These are phyloP conservation scores for Candida tibetensis DNA, from an alignment of 805 yeast genomes.

Conservation along the genomic window DNA sequence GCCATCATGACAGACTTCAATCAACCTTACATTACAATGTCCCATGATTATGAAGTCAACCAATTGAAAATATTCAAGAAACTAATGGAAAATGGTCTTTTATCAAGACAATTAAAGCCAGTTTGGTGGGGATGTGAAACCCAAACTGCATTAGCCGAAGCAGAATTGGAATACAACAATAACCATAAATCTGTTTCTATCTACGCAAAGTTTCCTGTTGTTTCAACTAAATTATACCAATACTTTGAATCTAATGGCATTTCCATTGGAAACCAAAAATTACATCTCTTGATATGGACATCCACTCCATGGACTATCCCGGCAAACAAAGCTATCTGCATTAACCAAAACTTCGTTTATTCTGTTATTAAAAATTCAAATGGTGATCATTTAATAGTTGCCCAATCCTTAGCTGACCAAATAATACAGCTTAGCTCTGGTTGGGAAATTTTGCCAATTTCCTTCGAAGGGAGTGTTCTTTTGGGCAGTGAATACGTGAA, in stretches of 20 bases:
- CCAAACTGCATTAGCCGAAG: constrained; percentile 91
- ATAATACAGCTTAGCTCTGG: constrained; percentile 29
- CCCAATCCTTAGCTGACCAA: constrained; percentile 43
- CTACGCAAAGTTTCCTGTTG: constrained; percentile 61
- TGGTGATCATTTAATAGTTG: constrained; percentile 55
- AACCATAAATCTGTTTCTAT: constrained; percentile 67
- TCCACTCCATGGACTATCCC: constrained; percentile 98
- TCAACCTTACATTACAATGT: constrained; percentile 69
- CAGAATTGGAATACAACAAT: constrained; percentile 86
- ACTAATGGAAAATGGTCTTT: constrained; percentile 62
- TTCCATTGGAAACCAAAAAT: constrained; percentile 7
- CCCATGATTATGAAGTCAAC: constrained; percentile 64
- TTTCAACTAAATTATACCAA: constrained; percentile 17
- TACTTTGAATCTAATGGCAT: constrained; percentile 6
- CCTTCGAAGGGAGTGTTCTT: constrained; percentile 23
- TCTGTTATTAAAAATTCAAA: constrained; percentile 35
- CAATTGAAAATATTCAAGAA: constrained; percentile 70
- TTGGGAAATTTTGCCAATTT: constrained; percentile 4
- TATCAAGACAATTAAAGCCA: constrained; percentile 86
- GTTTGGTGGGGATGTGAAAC: constrained; percentile 98
- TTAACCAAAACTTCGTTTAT: constrained; percentile 59
- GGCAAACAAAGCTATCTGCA: constrained; percentile 80
- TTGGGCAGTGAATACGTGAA: constrained; percentile 47
- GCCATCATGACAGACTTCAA: constrained; percentile 86
- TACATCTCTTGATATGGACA: constrained; percentile 77